Conservation (phyloP, 2,329 filamentous ascomycete species). For the Kalaharituber pfeilii region DNA sequence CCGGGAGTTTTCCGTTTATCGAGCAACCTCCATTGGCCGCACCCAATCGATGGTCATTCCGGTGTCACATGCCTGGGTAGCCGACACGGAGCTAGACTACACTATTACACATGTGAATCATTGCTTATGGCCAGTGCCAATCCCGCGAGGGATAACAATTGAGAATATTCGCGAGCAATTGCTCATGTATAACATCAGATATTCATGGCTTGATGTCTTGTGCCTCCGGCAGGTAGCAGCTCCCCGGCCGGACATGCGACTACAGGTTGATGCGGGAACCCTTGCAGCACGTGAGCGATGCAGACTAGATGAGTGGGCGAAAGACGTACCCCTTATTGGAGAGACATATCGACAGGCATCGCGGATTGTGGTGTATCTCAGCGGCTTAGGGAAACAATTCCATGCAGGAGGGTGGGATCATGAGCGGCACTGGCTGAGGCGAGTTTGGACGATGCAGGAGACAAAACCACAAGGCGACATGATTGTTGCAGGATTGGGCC, state of each 20-base stretch:
- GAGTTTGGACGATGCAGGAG: not conserved
- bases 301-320: not conserved
- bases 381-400: not conserved
- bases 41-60: too few species aligned
- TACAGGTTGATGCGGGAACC: not conserved
- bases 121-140: not conserved
- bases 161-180: not conserved
- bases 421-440: not conserved
- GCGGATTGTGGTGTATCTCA: not conserved
- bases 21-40: too few species aligned
- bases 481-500: not conserved
- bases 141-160: not conserved
- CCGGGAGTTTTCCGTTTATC: too few species aligned
- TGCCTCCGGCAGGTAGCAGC: not conserved
- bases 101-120: not conserved
- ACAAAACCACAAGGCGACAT: not conserved
- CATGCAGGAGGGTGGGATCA: not conserved
- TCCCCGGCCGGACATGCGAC: not conserved
- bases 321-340: not conserved
- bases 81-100: not conserved
- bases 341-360: not conserved
- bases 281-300: not conserved
- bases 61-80: not conserved
- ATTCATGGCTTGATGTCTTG: not conserved
- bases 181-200: not conserved